Evolutionary conservation across 192 early-diverging fungal genomes (phyloP).

Genomic region (Backusella psychrophila): DNA sequence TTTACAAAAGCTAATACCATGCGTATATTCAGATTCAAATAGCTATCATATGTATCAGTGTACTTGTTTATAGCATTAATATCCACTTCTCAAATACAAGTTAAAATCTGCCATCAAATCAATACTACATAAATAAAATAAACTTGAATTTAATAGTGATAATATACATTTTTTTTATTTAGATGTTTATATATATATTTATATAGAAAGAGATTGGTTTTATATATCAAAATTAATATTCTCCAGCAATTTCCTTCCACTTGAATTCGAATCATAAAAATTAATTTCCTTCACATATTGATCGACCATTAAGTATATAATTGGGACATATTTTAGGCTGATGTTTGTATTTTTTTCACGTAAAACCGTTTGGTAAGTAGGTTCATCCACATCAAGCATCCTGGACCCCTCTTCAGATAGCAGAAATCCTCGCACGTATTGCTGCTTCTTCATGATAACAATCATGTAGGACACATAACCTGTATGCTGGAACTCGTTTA

Average conservation of each 20-base stretch:
- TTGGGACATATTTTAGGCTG: neutral
- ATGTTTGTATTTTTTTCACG: neutral
- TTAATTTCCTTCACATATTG: neutral
- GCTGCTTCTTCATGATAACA: neutral
- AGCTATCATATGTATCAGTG: too few relatives aligned
- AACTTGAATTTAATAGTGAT: too few relatives aligned
- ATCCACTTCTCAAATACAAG: too few relatives aligned
- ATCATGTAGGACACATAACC: constrained; percentile 2
- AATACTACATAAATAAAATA: too few relatives aligned
- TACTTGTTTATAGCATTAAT: too few relatives aligned
- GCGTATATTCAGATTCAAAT: too few relatives aligned
- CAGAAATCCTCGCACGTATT: neutral
- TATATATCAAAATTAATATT: neutral
- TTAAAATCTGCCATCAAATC: too few relatives aligned
- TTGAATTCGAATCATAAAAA: neutral
- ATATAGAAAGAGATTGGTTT: neutral
- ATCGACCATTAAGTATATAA: neutral
- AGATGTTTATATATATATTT: neutral
- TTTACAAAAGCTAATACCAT: too few relatives aligned
- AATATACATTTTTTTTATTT: neutral
- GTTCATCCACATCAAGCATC: neutral
- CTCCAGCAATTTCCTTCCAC: neutral
- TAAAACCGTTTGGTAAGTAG: neutral
- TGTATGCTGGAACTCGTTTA: neutral
- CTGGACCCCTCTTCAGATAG: neutral